Base-by-base conservation (phyloP, 2,329 filamentous ascomycete genomes). In the Hypoxylon rubiginosum region DNA sequence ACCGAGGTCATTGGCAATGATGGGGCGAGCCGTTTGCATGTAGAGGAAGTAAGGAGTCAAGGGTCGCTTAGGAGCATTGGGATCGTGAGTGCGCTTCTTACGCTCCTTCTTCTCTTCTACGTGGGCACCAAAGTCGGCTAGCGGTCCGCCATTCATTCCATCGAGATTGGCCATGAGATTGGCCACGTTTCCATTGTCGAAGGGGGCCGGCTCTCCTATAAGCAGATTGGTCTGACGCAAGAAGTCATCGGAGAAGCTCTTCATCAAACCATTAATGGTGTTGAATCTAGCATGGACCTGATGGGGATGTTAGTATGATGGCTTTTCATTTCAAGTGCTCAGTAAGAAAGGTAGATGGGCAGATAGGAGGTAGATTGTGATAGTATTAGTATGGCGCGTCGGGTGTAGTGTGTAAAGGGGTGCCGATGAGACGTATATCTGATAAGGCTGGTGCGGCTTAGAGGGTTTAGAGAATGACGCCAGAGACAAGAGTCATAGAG, bases 1-100 rank as follows among this genome's bases (percentile, higher is more conserved):
- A 21, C 91, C 92, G 10, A 97, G 86, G 73, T 97, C 93, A 34
- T 84, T 85, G 62, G 92, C 91, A 72, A 98, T 96, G 77, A 92
- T 91, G 55, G 90, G 87, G 53, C 96, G 92, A 70, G 93, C 93
- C 70, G 92, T 91, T 79, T 97, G 92, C 85, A 97, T 93, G 84
- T 94, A 98, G 66, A 97, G 84, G 84, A 98, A 97, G 84, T 97
- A 97, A 2, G 95, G 94, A 5, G 95, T 98, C 76, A 97, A 81
- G 8, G 95, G 94, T 54, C 94, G 90, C 88, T 97, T 98, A 65
- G 95, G 95, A 6, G 94, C 94, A 79, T 97, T 97, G 72, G 94
- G 94, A 79, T 98, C 95, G 76, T 92, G 90, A 45, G 89, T 90
- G 67, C 90, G 88, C 85, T 94, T 94, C 86, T 96, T 95, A 80